These are phyloP conservation scores for Fusarium torreyae DNA, from an alignment of 2,329 filamentous ascomycete genomes.

Conservation along the genomic window DNA sequence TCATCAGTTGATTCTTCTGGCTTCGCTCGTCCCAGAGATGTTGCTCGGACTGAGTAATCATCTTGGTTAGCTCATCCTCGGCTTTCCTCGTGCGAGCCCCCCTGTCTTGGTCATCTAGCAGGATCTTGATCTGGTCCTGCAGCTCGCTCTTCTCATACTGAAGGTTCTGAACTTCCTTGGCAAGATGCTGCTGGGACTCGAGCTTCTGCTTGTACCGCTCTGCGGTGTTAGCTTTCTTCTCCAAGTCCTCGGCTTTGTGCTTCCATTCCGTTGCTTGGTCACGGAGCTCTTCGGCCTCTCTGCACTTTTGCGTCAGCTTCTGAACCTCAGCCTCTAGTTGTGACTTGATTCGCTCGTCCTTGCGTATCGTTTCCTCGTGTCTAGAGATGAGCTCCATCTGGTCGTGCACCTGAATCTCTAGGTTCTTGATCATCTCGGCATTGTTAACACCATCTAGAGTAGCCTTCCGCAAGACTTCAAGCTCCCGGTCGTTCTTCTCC, in stretches of 20 bases:
- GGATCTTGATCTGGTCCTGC: conserved; percentile 62
- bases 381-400: conserved; percentile 79
- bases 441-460: conserved; percentile 67
- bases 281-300: conserved; percentile 66
- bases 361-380: conserved; percentile 70
- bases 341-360: conserved; percentile 56
- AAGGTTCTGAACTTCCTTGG: conserved; percentile 69
- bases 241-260: conserved; percentile 70
- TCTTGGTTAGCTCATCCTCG: conserved; percentile 59
- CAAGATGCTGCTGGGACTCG: conserved; percentile 68
- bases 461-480: conserved; percentile 65
- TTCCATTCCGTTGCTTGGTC: conserved; percentile 74
- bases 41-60: conserved; percentile 60
- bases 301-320: conserved; percentile 62
- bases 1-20: conserved; percentile 63
- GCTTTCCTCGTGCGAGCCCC: conserved; percentile 55
- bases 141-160: conserved; percentile 69
- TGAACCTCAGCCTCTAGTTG: conserved; percentile 72
- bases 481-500: conserved; percentile 69
- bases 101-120: conserved; percentile 56
- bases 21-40: conserved; percentile 61
- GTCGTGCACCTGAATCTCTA: conserved; percentile 73
- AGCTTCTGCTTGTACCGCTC: conserved; percentile 76
- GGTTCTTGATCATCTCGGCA: conserved; percentile 66
- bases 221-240: conserved; percentile 74